Percentiles rank a stretch among this genome's conserved stretches.
These are phyloP conservation scores for Sclerotinia glacialis DNA, from an alignment of 2,329 filamentous ascomycete genomes.

Conservation along the genomic window DNA sequence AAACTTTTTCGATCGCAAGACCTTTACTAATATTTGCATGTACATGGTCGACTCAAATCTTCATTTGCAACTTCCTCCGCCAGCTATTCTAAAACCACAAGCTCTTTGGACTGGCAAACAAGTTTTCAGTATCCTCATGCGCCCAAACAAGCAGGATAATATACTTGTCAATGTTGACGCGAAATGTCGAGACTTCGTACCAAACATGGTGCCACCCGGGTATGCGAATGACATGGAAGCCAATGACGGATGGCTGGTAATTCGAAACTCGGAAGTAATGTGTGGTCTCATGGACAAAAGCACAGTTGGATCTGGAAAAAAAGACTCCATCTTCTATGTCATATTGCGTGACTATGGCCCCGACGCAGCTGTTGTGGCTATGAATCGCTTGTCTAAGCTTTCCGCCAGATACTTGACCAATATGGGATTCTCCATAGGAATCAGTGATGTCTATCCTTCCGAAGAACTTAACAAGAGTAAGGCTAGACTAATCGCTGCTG, in stretches of 20 bases:
- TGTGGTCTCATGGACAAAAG: conserved; percentile 98
- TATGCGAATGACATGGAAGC: conserved; percentile 65
- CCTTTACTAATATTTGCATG: conserved; percentile 85
- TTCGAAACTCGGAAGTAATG: conserved; percentile 96
- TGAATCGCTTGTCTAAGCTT: conserved; percentile 90
- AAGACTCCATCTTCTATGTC: conserved; percentile 96
- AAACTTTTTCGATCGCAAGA: conserved; percentile 82
- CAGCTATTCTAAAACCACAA: conserved; percentile 80
- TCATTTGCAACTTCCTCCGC: conserved; percentile 79
- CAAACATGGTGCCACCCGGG: conserved; percentile 42
- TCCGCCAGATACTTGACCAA: conserved; percentile 87
- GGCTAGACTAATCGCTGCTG: conserved; percentile 68
- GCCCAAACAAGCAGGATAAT: conserved; percentile 77
- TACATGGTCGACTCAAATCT: conserved; percentile 86
- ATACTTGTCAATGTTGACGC: conserved; percentile 91
- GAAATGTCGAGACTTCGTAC: conserved; percentile 77
- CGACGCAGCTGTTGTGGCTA: conserved; percentile 80
- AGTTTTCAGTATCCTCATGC: conserved; percentile 87
- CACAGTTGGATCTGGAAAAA: conserved; percentile 95
- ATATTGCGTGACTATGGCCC: conserved; percentile 94
- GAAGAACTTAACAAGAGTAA: conserved; percentile 69
- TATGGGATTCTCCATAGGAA: conserved; percentile 92
- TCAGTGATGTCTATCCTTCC: conserved; percentile 89
- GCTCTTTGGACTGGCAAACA: conserved; percentile 96
- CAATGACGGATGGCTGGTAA: conserved; percentile 86